Evolutionary conservation across 306 rosid species (phyloP).

Genomic region (Castanea crenata): DNA sequence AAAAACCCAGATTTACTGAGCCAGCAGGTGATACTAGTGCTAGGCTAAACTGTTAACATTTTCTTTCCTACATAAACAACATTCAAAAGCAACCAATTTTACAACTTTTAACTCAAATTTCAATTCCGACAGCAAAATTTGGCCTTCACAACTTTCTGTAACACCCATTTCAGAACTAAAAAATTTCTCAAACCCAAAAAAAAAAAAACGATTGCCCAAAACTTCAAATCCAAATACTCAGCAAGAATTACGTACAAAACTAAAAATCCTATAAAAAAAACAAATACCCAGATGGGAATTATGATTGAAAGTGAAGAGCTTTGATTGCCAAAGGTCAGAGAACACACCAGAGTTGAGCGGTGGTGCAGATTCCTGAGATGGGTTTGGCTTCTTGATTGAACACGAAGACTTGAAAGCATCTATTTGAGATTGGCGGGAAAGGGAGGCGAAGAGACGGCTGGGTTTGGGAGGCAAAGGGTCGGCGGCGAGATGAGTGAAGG

Average conservation of each 20-base stretch:
- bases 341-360: conserved; percentile 11
- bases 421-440: conserved; percentile 75
- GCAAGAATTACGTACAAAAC: not conserved
- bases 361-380: conserved; percentile 37
- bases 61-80: not conserved
- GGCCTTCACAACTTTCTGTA: not conserved
- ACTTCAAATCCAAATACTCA: conserved; percentile 5
- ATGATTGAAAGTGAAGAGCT: not conserved
- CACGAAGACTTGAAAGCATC: conserved; percentile 80
- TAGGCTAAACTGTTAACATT: not conserved
- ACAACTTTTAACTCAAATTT: not conserved
- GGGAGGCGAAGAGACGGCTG: too few relatives aligned
- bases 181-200: not conserved
- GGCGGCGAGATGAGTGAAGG: too few relatives aligned
- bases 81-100: not conserved
- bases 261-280: not conserved
- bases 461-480: too few relatives aligned
- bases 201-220: not conserved
- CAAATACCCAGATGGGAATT: conserved; percentile 8
- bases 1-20: not conserved
- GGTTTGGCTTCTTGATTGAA: conserved; percentile 52
- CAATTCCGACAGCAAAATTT: not conserved
- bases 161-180: not conserved
- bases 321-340: conserved; percentile 1
- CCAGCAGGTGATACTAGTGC: not conserved